A percentile compares a stretch with the other conserved stretches of the same genome.
Conservation (phyloP, 2,329 filamentous ascomycete genomes). For the Penicillium olsonii region DNA sequence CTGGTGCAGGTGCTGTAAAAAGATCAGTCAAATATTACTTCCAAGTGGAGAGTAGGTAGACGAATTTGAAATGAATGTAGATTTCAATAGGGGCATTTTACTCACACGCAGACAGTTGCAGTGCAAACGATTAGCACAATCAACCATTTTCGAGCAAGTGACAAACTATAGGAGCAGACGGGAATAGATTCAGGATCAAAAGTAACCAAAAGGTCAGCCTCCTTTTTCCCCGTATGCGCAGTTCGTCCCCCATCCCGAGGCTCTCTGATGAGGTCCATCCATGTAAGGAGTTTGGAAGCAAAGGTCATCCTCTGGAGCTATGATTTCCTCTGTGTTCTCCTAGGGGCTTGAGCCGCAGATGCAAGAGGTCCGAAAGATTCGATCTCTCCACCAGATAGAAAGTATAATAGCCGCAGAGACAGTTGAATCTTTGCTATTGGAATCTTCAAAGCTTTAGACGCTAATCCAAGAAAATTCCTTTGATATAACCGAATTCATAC, state of each 20-base stretch:
- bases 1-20: slow-evolving; percentile 59
- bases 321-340: too few relatives aligned
- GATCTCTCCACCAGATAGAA: not conserved
- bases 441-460: too few relatives aligned
- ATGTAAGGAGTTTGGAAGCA: too few relatives aligned
- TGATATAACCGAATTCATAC: too few relatives aligned
- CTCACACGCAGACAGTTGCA: not conserved
- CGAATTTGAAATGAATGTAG: not conserved
- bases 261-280: not conserved
- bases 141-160: not conserved
- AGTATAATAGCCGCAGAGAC: too few relatives aligned
- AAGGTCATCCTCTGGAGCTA: too few relatives aligned
- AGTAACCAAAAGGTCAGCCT: not conserved
- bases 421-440: too few relatives aligned
- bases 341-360: too few relatives aligned
- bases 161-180: not conserved
- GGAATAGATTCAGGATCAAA: not conserved
- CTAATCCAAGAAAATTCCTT: too few relatives aligned
- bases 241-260: not conserved
- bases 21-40: not conserved
- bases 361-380: too few relatives aligned
- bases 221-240: not conserved
- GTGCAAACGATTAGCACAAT: not conserved
- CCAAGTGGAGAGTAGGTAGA: not conserved
- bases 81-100: not conserved